Base-by-base conservation (phyloP, 2,329 filamentous ascomycete species). In the Penicillium freii region DNA sequence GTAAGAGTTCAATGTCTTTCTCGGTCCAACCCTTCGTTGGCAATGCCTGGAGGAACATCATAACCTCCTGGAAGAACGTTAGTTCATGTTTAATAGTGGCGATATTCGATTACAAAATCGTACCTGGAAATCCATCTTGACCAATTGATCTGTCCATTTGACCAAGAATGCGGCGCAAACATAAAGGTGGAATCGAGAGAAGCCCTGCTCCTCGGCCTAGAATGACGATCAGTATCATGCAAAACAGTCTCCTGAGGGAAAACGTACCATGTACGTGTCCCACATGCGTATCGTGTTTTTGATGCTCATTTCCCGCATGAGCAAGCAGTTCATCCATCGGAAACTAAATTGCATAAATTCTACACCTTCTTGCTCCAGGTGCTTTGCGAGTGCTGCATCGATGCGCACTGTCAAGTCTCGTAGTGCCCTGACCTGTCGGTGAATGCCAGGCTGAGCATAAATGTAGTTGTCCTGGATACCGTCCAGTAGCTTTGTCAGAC, bases 291-390 rank as follows among this genome's bases (percentile, higher is more conserved):
- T 96, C 0, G 92, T 97, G 73, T 97, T 97, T 73, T 88, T 90
- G 56, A 99, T 93, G 71, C 90, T 96, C 63, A 99, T 90, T 77
- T 99, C 94, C 62, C 94, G 85, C 94, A 99, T 99, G 63, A 99
- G 81, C 51, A 99, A 84, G 74, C 94, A 99, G 70, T 99, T 99
- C 94, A 99, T 99, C 94, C 94, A 99, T 56, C 94, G 84, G 73
- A 99, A 99, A 75, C 92, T 97, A 77, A 99, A 99, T 72, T 99
- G 94, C 69, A 99, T 99, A 71, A 99, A 99, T 72, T 99, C 94
- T 29, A 99, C 91, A 33, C 92, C 88, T 75, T 97, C 92, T 25
- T 84, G 84, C 71, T 97, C 91, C 40, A 99, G 81, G 72, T 99
- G 94, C 66, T 90, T 94, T 3, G 92, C 91, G 47, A 99, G 79